Percentiles rank a stretch among this genome's conserved stretches.
Conservation (phyloP, 257 asterid genomes). For the Fraxinus excelsior region DNA sequence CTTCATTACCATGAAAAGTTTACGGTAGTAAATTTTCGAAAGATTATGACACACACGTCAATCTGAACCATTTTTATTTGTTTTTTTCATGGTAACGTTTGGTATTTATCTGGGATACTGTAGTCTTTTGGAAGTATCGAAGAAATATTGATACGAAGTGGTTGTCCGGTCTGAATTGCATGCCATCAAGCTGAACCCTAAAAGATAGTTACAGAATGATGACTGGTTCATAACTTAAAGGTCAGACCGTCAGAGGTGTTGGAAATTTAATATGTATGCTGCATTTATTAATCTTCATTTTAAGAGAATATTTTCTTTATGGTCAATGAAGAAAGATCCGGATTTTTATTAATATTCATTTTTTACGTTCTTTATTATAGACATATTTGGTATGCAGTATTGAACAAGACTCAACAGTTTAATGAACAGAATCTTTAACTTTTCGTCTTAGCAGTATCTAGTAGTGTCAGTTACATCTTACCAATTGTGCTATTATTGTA, state of each 20-base stretch:
- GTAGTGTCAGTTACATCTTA: too few species aligned
- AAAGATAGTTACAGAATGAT: slow-evolving; percentile 33
- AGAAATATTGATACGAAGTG: neutral
- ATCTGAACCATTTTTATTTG: too few species aligned
- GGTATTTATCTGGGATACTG: neutral
- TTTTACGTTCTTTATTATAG: too few species aligned
- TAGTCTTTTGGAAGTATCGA: neutral
- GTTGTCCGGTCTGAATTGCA: too few species aligned
- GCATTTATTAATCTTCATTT: slow-evolving; percentile 18
- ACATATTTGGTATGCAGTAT: too few species aligned
- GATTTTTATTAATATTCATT: slow-evolving; percentile 32
- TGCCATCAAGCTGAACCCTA: too few species aligned
- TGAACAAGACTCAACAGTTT: too few species aligned
- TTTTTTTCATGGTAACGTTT: neutral
- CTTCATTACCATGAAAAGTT: neutral
- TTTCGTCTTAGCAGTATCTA: too few species aligned
- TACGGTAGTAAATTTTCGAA: neutral
- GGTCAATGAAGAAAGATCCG: slow-evolving; percentile 97
- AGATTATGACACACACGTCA: neutral
- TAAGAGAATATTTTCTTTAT: slow-evolving; percentile 51
- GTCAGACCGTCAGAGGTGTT: neutral
- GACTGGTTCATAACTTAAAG: slow-evolving; percentile 23
- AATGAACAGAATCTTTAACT: too few species aligned
- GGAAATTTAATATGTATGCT: too few species aligned
- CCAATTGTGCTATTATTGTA: too few species aligned